Conservation (phyloP, 805 yeast species). For the Yamadazyma phyllophila region DNA sequence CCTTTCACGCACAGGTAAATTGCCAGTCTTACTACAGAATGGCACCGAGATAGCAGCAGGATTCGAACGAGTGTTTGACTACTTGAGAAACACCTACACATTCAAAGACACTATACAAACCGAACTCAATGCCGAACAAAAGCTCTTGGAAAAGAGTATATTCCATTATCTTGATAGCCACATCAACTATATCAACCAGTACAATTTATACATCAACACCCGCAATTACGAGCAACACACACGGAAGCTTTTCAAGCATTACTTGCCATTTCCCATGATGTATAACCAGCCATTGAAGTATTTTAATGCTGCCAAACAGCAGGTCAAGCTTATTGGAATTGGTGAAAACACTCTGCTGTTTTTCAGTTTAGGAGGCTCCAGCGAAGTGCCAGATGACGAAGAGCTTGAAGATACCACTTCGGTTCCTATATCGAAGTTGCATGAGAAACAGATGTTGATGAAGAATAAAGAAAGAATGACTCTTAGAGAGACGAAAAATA, state of each 20-base stretch:
- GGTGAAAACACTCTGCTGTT: conserved; percentile 24
- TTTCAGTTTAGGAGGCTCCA: conserved; percentile 22
- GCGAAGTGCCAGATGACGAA: conserved; percentile 12
- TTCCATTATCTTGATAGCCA: conserved; percentile 41
- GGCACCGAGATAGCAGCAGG: conserved; percentile 17
- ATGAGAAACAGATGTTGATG: conserved; percentile 33
- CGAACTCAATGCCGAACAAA: background rate
- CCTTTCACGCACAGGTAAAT: conserved; percentile 43
- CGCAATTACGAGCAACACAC: conserved; percentile 62
- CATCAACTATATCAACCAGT: conserved; percentile 49
- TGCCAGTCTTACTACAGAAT: conserved; percentile 46
- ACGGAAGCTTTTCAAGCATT: conserved; percentile 49
- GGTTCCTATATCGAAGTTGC: conserved; percentile 35
- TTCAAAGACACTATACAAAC: background rate
- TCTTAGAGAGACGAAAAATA: conserved; percentile 31
- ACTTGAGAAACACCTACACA: conserved; percentile 3
- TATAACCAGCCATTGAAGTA: conserved; percentile 59
- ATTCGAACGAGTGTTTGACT: conserved; percentile 14
- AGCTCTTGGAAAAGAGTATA: conserved; percentile 28
- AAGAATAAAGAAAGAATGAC: conserved; percentile 31
- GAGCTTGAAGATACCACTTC: conserved; percentile 19
- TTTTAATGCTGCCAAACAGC: conserved; percentile 36
- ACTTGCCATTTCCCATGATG: conserved; percentile 73
- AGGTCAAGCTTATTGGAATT: conserved; percentile 31
- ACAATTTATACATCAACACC: conserved; percentile 36